Evolutionary conservation across 2,329 filamentous ascomycete genomes (phyloP), one percentile per base, ranked within the genome.

Genomic region (Pleomassaria siparia): DNA sequence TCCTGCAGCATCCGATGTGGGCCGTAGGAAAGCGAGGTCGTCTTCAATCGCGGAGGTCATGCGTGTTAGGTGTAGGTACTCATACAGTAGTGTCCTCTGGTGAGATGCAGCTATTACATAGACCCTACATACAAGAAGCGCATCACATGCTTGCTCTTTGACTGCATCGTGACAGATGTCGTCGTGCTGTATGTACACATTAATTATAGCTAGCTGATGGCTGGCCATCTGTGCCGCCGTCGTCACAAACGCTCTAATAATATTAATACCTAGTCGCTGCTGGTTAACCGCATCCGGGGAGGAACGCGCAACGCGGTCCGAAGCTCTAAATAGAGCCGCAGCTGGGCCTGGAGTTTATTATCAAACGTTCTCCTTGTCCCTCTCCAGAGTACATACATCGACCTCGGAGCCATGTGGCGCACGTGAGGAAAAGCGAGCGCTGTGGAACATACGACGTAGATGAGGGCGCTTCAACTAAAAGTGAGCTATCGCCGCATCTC

Each of bases 1-100:
- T 50, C 56, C 51, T 54, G 51, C 40, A 47, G 50, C 49, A 58
- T 59, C 63, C 62, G 64, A 60, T 40, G 53, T 50, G 51, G 61
- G 60, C 64, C 64, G 64, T 57, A 22, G 54, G 28, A 64, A 67
- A 66, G 62, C 64, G 64, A 60, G 49, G 16, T 18, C n/a, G 40
- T 54, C 50, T 50, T 20, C 43, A 45, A 36, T 22, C 18, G 20
- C 49, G 40, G 44, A 44, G 51, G 60, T 64, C 62, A 67, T 62
- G 62, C 55, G 62, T 53, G n/a, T n/a, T n/a, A n/a, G n/a, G n/a
- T n/a, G n/a, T n/a, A n/a, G n/a, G n/a, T n/a, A n/a, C n/a, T n/a
- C n/a, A n/a, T n/a, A n/a, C n/a, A 35, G 40, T 40, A 40, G 44
- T 46, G 51, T 36, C 44, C 39, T 22, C 8, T 28, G 7, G 47